Conservation (phyloP, 805 yeast genomes). For the Candida nemodendra region DNA sequence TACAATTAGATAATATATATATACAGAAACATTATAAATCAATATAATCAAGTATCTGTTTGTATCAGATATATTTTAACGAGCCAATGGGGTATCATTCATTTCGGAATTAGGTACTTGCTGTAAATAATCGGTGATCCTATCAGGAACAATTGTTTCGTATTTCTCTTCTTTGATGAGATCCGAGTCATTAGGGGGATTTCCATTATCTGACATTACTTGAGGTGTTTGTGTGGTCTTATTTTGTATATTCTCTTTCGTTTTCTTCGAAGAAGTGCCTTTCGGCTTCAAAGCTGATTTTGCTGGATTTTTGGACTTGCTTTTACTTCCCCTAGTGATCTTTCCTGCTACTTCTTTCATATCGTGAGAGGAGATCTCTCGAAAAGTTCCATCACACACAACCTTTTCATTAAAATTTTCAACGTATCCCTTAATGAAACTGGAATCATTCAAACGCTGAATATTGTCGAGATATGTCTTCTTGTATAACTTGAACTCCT, state of each 20-base stretch:
- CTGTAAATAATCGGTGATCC: too few species aligned
- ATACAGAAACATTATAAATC: too few species aligned
- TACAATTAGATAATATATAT: too few species aligned
- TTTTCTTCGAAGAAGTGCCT: neutral
- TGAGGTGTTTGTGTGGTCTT: neutral
- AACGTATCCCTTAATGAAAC: constrained; percentile 15
- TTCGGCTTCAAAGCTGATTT: too few species aligned
- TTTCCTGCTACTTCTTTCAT: constrained; percentile 18
- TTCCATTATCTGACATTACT: too few species aligned
- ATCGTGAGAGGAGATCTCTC: constrained; percentile 19
- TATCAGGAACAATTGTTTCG: too few species aligned
- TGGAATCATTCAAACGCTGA: constrained; percentile 12
- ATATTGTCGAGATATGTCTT: constrained; percentile 17
- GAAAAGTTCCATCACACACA: constrained; percentile 20
- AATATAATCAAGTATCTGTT: too few species aligned
- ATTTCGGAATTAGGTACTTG: too few species aligned
- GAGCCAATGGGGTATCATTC: too few species aligned
- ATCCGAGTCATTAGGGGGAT: too few species aligned
- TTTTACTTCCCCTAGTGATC: neutral
- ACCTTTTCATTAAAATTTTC: constrained; percentile 21
- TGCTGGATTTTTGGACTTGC: neutral
- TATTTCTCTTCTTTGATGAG: too few species aligned
- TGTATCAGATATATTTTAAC: too few species aligned
- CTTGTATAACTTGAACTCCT: constrained; percentile 30
- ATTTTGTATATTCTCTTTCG: neutral